phyloP scores from a whole-genome alignment of 768 basidiomycete genomes.

The Amanita thiersii region DNA sequence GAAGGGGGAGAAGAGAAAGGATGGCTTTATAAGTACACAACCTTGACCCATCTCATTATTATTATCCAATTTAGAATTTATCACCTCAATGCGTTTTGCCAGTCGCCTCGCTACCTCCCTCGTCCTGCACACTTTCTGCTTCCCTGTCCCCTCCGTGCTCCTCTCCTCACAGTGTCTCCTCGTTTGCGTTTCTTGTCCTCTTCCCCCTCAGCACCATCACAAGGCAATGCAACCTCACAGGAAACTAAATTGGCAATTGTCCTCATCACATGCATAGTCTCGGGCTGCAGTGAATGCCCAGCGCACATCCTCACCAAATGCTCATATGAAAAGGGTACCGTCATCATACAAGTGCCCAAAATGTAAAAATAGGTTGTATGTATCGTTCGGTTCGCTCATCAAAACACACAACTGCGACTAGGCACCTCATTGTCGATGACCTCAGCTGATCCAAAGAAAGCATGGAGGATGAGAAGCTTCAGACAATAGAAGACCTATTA shows the following conservation, averaged over 20 bases:
- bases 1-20: no score
- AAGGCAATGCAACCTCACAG: not conserved
- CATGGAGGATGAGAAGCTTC: constrained; percentile 62
- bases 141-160: no score
- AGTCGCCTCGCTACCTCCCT: no score
- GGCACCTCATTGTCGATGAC: constrained; percentile 85
- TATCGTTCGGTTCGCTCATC: not conserved
- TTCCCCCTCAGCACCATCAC: no score
- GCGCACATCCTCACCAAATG: constrained; percentile 82
- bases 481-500: constrained; percentile 80
- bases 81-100: no score
- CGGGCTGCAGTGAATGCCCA: constrained; percentile 64
- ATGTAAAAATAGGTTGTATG: constrained; percentile 78
- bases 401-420: constrained; percentile 17
- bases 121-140: no score
- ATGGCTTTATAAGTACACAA: no score
- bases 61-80: no score
- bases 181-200: no score
- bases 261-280: constrained; percentile 83
- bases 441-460: constrained; percentile 87
- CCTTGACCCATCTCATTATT: no score
- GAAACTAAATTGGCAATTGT: constrained; percentile 40
- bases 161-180: no score
- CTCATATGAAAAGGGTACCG: constrained; percentile 83
- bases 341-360: constrained; percentile 87